Conservation (phyloP, 352 stramenopile genomes). For the Pythium coloratum region DNA sequence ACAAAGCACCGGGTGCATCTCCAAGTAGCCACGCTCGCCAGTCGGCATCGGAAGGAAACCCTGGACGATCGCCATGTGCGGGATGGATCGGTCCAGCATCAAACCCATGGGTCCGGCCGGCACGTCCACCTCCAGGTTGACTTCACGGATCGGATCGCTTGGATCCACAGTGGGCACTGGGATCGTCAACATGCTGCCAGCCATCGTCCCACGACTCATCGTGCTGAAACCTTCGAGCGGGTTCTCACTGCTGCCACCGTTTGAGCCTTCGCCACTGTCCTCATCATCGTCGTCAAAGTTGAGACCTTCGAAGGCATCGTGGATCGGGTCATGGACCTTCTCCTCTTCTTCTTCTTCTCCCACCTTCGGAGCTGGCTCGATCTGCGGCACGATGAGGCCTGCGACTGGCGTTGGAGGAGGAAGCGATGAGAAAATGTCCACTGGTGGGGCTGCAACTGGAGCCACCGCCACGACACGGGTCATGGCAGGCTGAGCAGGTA, state of each 20-base stretch:
- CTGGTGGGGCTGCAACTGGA: conserved; percentile 15
- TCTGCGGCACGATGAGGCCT: conserved; percentile 14
- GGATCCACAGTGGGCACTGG: conserved; percentile 28
- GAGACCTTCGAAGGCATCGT: conserved; percentile 80
- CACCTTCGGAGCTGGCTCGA: neutral
- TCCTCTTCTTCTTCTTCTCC: conserved; percentile 30
- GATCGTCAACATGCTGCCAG: conserved; percentile 5
- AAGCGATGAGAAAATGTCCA: conserved; percentile 62
- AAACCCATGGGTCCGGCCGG: conserved; percentile 80
- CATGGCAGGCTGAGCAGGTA: conserved; percentile 18
- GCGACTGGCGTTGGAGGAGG: conserved; percentile 42
- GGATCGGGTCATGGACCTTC: conserved; percentile 61
- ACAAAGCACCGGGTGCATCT: conserved; percentile 78
- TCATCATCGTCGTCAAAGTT: conserved; percentile 42
- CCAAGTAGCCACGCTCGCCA: conserved; percentile 71
- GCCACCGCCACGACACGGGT: conserved; percentile 22
- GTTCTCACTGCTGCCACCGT: conserved; percentile 19
- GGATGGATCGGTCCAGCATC: conserved; percentile 77
- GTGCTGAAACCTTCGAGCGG: conserved; percentile 24
- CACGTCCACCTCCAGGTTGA: conserved; percentile 81
- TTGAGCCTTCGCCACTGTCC: conserved; percentile 32
- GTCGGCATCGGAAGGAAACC: conserved; percentile 69
- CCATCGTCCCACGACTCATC: conserved; percentile 20
- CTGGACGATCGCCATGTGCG: conserved; percentile 78
- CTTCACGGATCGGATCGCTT: conserved; percentile 65